Evolutionary conservation across 2,329 filamentous ascomycete genomes (phyloP), one percentile per base, ranked within the genome.

Genomic region (Fusarium longipes): DNA sequence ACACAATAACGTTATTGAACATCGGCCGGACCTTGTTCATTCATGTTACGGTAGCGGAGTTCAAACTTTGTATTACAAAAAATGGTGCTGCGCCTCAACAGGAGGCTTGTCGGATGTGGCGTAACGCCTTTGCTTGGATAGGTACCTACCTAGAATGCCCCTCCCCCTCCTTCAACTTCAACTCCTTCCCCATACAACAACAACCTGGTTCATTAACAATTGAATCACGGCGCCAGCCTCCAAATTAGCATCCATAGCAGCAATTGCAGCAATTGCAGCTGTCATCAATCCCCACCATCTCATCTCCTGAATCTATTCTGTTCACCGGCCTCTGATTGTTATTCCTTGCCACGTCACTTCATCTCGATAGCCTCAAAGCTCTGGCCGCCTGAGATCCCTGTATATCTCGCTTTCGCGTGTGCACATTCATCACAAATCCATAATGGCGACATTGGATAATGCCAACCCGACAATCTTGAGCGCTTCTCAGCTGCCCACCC

Each of bases 391-490:
- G 35, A 35, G 44, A 62, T 51, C 63, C 55, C 57, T 70, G 51
- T 60, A 57, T 52, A 63, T 54, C 54, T 42, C 39, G 33, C 25
- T 43, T 32, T 52, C 58, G 39, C 59, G 33, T 25, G 24, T 29
- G 56, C 56, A 55, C 29, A 33, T 24, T 27, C 25, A 47, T 58
- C 40, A 22, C 53, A 47, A n/a, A 47, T 35, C 35, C 44, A 47
- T 17, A 47, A 74, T 74, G 72, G 71, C 75, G 25, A 70, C 76
- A 20, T 77, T 84, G 44, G 87, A 90, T 71, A 97, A 97, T 80
- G 93, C 92, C 68, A 98, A 99, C 82, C 96, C 96, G 54, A 96
- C 93, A 67, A 94, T 99, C 76, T 83, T 98, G 74, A 96, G 90
- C 80, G 87, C 89, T 51, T 92, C 93, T 40, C 93, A 98, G 80